Conservation (phyloP, 2,329 filamentous ascomycete species). For the Fusarium praegraminearum region DNA sequence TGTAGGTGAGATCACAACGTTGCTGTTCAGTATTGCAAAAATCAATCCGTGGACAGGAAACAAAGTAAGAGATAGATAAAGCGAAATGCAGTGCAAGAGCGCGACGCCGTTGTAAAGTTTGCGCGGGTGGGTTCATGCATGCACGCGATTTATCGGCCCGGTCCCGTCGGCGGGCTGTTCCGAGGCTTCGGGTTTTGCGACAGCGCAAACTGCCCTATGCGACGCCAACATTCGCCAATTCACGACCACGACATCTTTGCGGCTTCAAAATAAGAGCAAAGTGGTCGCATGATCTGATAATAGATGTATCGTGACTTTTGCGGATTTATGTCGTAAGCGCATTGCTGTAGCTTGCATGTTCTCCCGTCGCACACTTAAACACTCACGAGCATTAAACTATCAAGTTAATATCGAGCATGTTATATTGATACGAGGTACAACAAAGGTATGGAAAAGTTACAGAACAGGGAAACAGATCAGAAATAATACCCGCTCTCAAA, state of each 20-base stretch:
- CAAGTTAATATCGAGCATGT: constrained; percentile 15
- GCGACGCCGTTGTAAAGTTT: not conserved
- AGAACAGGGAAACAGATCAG: constrained; percentile 33
- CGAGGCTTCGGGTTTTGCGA: constrained; percentile 7
- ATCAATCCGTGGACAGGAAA: not conserved
- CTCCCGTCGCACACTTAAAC: not conserved
- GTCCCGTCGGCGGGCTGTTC: not conserved
- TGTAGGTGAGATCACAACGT: constrained; percentile 20
- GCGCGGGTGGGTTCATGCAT: not conserved
- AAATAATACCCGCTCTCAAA: constrained; percentile 35
- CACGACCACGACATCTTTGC: not conserved
- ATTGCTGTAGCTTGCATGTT: not conserved
- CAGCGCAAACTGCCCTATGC: constrained; percentile 31
- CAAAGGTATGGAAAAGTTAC: constrained; percentile 44
- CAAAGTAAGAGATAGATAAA: not conserved
- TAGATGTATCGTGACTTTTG: not conserved
- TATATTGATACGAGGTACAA: constrained; percentile 43
- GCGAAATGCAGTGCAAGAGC: not conserved
- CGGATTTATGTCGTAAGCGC: constrained; percentile 5
- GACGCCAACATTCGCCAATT: not conserved
- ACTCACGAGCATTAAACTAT: constrained; percentile 2
- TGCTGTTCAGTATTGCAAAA: not conserved
- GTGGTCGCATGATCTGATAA: constrained; percentile 19
- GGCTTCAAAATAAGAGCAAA: not conserved
- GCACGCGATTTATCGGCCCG: not conserved